phyloP scores from a whole-genome alignment of 2,329 filamentous ascomycete species.

The Phialocephala sp. region DNA sequence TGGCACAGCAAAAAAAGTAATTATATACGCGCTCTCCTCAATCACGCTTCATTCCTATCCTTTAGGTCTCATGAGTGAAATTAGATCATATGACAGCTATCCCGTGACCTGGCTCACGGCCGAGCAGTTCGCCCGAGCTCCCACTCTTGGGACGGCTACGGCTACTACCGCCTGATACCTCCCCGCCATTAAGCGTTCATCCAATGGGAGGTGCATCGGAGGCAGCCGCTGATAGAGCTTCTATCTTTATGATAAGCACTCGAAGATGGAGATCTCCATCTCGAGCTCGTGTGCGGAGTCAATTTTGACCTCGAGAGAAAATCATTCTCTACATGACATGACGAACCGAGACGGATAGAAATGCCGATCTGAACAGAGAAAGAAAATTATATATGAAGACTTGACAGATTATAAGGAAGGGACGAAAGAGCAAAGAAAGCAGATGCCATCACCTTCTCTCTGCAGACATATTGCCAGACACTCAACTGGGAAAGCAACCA shows the following conservation, averaged over 20 bases:
- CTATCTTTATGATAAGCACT: background rate
- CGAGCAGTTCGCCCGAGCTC: conserved; percentile 12
- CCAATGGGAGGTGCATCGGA: conserved; percentile 4
- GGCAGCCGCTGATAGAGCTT: conserved; percentile 8
- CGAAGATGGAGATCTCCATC: background rate
- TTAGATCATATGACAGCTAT: background rate
- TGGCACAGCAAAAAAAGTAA: too few relatives aligned
- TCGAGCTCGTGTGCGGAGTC: background rate
- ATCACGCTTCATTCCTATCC: too few relatives aligned
- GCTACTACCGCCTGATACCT: conserved; percentile 6
- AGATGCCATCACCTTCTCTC: conserved; percentile 2
- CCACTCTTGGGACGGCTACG: conserved; percentile 2
- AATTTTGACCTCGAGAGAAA: background rate
- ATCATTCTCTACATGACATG: background rate
- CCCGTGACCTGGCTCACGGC: conserved; percentile 3
- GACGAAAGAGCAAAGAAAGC: background rate
- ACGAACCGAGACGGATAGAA: background rate
- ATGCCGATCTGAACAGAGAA: background rate
- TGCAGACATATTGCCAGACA: conserved; percentile 3
- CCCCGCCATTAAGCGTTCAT: conserved; percentile 1
- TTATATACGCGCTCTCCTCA: background rate
- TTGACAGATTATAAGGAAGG: too few relatives aligned
- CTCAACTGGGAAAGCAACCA: background rate
- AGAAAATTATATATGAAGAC: background rate
- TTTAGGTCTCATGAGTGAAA: background rate